Base-by-base conservation (phyloP, 164 flowering plant species). In the Brasenia schreberi region DNA sequence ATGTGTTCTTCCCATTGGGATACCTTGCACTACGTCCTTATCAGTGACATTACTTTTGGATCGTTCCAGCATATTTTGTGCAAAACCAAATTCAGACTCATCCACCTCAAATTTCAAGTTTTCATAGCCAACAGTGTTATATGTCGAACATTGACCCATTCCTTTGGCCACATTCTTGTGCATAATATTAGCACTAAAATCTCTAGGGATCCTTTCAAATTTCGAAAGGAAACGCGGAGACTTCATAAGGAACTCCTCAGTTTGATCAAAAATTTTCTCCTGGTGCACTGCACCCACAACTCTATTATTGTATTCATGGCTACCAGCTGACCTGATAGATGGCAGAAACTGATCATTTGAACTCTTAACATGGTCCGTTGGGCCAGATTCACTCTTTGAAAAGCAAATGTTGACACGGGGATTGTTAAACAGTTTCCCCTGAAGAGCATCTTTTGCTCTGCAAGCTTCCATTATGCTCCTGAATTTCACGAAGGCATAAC, bases 331-430 rank as follows among this genome's bases (percentile, higher is more conserved):
- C 61, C 74, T 79, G 9, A 61, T 68, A 72, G 62, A 77, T 18
- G 90, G 83, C n/a, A 84, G 81, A 42, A 70, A 77, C 65, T 90
- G 78, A 56, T 64, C 71, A 75, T 74, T 61, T 67, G 82, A 69
- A 75, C 72, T 74, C 75, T 82, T 85, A 62, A 78, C 82, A 66
- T 77, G 73, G 65, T 73, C 82, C 1, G 86, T 67, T 65, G 83
- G 59, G 10, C 89, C 84, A 62, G 70, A 44, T 63, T 91, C 96
- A 73, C 77, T 84, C 85, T 68, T 87, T 18, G 98, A 88, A 75
- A 91, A 94, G 75, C 88, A 86, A 64, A 90, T 89, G 77, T 80
- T 89, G 18, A 94, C 95, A 63, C 97, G 96, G 19, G 98, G 97
- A 77, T 87, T 86, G 17, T 89, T 87, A 79, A 94, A 94, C 72